Percentiles rank a stretch among this genome's conserved stretches.
Conservation (phyloP, 2,329 filamentous ascomycete species). For the Blastomyces parvus region DNA sequence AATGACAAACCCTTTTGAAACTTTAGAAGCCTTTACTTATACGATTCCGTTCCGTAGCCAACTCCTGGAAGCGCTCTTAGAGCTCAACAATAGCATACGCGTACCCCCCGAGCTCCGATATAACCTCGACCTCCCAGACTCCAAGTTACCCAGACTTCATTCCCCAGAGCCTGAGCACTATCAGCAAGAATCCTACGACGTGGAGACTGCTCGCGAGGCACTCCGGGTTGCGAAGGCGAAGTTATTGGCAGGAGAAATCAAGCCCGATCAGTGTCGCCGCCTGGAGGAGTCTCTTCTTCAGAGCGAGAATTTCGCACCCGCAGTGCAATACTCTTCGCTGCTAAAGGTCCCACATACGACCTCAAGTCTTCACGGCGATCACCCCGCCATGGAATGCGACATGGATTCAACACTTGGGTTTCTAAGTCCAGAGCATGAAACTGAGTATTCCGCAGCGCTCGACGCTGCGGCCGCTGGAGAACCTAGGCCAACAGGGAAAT, state of each 20-base stretch:
- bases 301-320: constrained; percentile 32
- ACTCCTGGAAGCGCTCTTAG: constrained; percentile 76
- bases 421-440: constrained; percentile 37
- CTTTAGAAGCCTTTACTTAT: constrained; percentile 13
- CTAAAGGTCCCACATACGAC: constrained; percentile 25
- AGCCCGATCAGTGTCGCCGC: constrained; percentile 27
- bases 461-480: constrained; percentile 47
- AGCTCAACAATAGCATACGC: constrained; percentile 76
- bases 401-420: constrained; percentile 33
- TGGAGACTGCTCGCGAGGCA: constrained; percentile 25
- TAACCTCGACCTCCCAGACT: constrained; percentile 48
- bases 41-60: constrained; percentile 51
- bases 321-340: constrained; percentile 26
- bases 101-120: constrained; percentile 66
- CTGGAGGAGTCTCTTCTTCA: constrained; percentile 32
- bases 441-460: constrained; percentile 33
- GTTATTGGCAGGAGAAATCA: constrained; percentile 30
- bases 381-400: constrained; percentile 16
- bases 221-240: constrained; percentile 33
- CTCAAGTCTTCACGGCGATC: constrained; percentile 13
- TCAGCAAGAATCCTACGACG: constrained; percentile 28
- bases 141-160: constrained; percentile 34
- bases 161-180: constrained; percentile 35
- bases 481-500: constrained; percentile 32
- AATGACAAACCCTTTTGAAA: neutral